Conservation (phyloP, 2,329 filamentous ascomycete species). For the Berkeleyomyces basicola region DNA sequence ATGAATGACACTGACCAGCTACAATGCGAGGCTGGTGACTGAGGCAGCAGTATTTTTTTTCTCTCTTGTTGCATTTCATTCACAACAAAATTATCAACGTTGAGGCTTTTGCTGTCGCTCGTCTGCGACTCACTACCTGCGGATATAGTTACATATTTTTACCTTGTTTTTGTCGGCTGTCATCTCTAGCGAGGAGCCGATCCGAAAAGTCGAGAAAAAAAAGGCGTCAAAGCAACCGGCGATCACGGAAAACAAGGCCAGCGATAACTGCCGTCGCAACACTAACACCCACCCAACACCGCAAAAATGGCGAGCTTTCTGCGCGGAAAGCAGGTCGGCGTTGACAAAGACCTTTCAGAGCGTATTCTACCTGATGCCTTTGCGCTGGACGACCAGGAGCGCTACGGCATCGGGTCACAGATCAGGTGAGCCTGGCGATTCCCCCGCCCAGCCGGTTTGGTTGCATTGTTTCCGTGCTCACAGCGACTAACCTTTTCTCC, state of each 20-base stretch:
- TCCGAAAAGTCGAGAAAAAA: background rate
- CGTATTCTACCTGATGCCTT: conserved; percentile 66
- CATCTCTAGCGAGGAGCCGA: background rate
- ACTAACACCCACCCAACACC: background rate
- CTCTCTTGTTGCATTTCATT: background rate
- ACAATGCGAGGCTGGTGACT: background rate
- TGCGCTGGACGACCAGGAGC: conserved; percentile 63
- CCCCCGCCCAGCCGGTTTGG: background rate
- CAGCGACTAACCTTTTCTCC: conserved; percentile 8
- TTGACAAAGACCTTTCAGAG: conserved; percentile 78
- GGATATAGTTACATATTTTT: background rate
- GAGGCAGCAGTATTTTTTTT: background rate
- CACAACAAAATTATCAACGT: background rate
- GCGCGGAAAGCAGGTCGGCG: conserved; percentile 80
- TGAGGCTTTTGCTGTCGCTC: background rate
- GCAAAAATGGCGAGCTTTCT: conserved; percentile 68
- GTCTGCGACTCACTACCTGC: background rate
- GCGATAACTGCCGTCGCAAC: background rate
- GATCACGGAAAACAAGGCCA: background rate
- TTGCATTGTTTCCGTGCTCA: background rate
- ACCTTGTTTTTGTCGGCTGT: background rate
- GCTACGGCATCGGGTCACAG: conserved; percentile 68
- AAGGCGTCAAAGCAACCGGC: background rate
- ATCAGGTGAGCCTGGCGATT: conserved; percentile 33
- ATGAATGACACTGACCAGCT: background rate